These are phyloP conservation scores for Boletus putidus DNA, from an alignment of 1,284 basidiomycete species.

Conservation along the genomic window DNA sequence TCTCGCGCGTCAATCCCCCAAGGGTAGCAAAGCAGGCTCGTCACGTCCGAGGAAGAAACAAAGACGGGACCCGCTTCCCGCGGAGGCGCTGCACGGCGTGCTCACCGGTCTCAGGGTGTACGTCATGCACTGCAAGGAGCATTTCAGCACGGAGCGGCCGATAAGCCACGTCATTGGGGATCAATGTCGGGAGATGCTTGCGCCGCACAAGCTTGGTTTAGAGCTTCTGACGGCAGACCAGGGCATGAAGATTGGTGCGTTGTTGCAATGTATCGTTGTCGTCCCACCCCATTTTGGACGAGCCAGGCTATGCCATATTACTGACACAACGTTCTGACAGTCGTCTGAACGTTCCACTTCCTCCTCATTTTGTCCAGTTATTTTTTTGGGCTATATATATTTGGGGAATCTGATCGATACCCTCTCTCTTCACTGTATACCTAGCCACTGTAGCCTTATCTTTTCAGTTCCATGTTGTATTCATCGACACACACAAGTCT, in stretches of 20 bases:
- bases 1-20: conserved; percentile 39
- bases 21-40: conserved; percentile 2
- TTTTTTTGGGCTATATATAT: conserved; percentile 17
- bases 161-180: conserved; percentile 59
- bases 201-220: conserved; percentile 57
- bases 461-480: conserved; percentile 6
- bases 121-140: conserved; percentile 81
- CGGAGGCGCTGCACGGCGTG: conserved; percentile 49
- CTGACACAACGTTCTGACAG: conserved; percentile 18
- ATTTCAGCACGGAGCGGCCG: conserved; percentile 47
- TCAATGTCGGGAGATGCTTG: conserved; percentile 59
- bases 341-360: conserved; percentile 18
- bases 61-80: conserved; percentile 41
- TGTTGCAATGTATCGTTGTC: not conserved
- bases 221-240: conserved; percentile 66
- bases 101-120: conserved; percentile 63
- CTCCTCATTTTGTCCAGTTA: not conserved
- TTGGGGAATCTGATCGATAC: conserved; percentile 23
- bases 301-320: too few relatives aligned
- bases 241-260: conserved; percentile 71
- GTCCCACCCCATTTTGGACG: too few relatives aligned
- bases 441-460: conserved; percentile 41
- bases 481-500: not conserved
- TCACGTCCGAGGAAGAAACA: conserved; percentile 50
- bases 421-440: conserved; percentile 34